Evolutionary conservation across 495 filamentous ascomycete species (phyloP).

Genomic region (Aspergillus olivimuriae): DNA sequence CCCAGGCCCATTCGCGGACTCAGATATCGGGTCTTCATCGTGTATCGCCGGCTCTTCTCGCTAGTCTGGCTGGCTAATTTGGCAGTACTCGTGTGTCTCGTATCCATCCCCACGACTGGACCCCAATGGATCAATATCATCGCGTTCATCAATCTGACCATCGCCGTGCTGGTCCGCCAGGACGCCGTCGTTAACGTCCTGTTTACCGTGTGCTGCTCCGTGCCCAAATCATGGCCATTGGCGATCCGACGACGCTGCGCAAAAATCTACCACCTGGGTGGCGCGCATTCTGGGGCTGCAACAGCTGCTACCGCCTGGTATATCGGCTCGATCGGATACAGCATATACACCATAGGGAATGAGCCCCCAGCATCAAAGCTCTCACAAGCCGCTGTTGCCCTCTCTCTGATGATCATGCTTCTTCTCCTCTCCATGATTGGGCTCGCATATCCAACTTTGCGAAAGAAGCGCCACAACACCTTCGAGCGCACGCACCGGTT

Average conservation of each 20-base stretch:
- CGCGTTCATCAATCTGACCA: constrained; percentile 30
- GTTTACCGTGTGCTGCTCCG: constrained; percentile 43
- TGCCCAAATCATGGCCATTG: constrained; percentile 47
- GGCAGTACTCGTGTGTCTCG: constrained; percentile 4
- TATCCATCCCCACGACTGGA: constrained; percentile 5
- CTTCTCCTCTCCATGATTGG: constrained; percentile 25
- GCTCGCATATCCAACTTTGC: constrained; percentile 43
- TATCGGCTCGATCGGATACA: constrained; percentile 8
- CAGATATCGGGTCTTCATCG: constrained; percentile 11
- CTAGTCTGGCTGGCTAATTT: constrained; percentile 11
- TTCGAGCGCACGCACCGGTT: constrained; percentile 66
- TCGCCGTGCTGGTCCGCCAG: constrained; percentile 35
- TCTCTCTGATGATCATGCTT: constrained; percentile 5
- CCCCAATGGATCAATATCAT: constrained; percentile 2
- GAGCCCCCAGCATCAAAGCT: not conserved
- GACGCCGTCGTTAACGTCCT: constrained; percentile 56
- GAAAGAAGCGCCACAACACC: constrained; percentile 50
- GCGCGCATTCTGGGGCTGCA: constrained; percentile 51
- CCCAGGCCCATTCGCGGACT: constrained; percentile 2
- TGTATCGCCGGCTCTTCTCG: constrained; percentile 11
- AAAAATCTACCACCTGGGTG: constrained; percentile 57
- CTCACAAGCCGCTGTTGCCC: not conserved
- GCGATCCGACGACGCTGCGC: constrained; percentile 46
- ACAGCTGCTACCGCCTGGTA: constrained; percentile 42
- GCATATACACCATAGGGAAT: constrained; percentile 2